These are phyloP conservation scores for Phytopythium montanum DNA, from an alignment of 352 stramenopile genomes.

Conservation along the genomic window DNA sequence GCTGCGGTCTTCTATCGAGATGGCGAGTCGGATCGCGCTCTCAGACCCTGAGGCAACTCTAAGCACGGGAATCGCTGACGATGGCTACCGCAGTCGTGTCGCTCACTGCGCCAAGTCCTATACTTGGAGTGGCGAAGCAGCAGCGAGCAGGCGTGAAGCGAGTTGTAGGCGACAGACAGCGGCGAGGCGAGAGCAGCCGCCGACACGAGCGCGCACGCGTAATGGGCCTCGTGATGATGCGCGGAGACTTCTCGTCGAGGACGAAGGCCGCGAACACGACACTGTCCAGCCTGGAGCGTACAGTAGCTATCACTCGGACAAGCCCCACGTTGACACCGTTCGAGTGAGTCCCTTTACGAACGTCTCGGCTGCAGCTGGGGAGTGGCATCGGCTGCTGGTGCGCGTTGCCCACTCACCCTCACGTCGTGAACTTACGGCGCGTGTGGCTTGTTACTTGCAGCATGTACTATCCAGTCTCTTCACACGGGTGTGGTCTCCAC, in stretches of 20 bases:
- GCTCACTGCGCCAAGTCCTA: slow-evolving; percentile 15
- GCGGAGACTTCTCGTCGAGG: background rate
- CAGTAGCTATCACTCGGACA: background rate
- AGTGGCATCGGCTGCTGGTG: background rate
- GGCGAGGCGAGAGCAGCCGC: background rate
- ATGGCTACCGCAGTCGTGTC: background rate
- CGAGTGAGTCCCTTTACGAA: no score
- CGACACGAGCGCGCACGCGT: background rate
- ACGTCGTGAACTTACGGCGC: background rate
- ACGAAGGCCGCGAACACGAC: background rate
- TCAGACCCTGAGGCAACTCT: background rate
- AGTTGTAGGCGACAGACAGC: background rate
- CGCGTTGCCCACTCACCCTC: background rate
- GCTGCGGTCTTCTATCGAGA: background rate
- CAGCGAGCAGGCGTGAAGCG: slow-evolving; percentile 12
- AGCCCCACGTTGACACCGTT: background rate
- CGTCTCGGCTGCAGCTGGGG: background rate
- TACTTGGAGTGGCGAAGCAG: slow-evolving; percentile 29
- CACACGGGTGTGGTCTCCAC: no score
- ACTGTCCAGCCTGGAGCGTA: background rate
- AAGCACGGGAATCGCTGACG: background rate
- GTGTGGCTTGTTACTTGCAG: no score
- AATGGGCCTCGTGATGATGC: background rate
- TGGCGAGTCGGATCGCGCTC: background rate
- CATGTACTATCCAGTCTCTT: no score